Evolutionary conservation across 2,329 filamentous ascomycete genomes (phyloP).

Genomic region (Diaporthe vaccinii): DNA sequence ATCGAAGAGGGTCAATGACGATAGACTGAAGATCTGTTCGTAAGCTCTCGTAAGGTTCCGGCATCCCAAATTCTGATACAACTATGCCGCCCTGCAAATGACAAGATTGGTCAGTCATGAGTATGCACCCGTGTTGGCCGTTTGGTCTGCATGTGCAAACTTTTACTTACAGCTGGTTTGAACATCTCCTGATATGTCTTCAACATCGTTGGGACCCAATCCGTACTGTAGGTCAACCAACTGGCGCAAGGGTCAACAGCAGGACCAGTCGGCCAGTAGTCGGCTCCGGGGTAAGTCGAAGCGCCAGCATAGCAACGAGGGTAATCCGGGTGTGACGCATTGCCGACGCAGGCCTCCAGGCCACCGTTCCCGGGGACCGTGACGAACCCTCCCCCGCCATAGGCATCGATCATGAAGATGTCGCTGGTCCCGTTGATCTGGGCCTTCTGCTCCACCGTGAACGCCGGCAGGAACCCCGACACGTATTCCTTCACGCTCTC

Average conservation of each 20-base stretch:
- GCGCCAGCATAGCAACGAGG: neutral
- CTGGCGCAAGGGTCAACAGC: conserved; percentile 30
- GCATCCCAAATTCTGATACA: conserved; percentile 26
- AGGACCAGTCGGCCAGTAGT: conserved; percentile 30
- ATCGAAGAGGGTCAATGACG: conserved; percentile 23
- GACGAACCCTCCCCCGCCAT: conserved; percentile 8
- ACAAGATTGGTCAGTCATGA: neutral
- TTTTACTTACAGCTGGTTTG: conserved; percentile 7
- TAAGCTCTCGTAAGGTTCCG: conserved; percentile 19
- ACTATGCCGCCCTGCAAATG: conserved; percentile 18
- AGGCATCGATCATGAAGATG: conserved; percentile 28
- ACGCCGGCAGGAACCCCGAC: neutral
- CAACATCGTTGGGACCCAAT: conserved; percentile 23
- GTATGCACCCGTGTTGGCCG: neutral
- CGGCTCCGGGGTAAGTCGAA: conserved; percentile 16
- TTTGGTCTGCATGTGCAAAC: too few relatives aligned
- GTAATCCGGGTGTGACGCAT: conserved; percentile 10
- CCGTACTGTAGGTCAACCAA: conserved; percentile 25
- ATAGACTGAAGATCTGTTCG: conserved; percentile 22
- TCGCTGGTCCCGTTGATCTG: conserved; percentile 25
- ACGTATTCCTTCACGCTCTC: conserved; percentile 16
- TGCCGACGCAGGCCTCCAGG: conserved; percentile 10
- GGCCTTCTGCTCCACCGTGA: conserved; percentile 1
- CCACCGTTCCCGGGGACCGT: conserved; percentile 16
- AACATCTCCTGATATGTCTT: conserved; percentile 33